phyloP scores from a whole-genome alignment of 2,329 filamentous ascomycete genomes.

The Trichoderma breve region DNA sequence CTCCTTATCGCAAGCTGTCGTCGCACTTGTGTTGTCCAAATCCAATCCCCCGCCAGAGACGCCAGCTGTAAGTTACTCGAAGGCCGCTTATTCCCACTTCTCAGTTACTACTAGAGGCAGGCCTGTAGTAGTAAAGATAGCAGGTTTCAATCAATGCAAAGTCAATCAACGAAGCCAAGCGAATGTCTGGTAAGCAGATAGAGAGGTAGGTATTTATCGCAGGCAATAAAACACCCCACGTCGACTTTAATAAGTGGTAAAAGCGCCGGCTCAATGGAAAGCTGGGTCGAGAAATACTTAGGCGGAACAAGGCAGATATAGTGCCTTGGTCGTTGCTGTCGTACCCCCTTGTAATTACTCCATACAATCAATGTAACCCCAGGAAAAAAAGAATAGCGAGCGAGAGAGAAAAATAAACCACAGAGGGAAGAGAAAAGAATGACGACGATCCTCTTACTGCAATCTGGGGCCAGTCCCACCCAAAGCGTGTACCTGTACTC shows the following conservation, averaged over 20 bases:
- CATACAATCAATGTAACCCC: neutral
- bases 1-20: neutral
- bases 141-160: neutral
- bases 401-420: neutral
- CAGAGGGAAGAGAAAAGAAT: neutral
- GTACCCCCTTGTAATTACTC: neutral
- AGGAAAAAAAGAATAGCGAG: neutral
- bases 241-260: neutral
- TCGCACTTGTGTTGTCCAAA: neutral
- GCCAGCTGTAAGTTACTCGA: neutral
- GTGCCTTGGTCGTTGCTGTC: neutral
- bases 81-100: neutral
- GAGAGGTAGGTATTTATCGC: neutral
- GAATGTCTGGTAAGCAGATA: neutral
- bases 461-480: neutral
- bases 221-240: neutral
- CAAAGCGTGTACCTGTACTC: neutral
- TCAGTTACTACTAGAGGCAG: neutral
- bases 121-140: neutral
- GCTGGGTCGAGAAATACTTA: neutral
- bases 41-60: neutral
- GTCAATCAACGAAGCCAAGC: neutral
- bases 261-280: neutral
- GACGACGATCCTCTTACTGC: neutral
- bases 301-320: neutral